phyloP scores from a whole-genome alignment of 768 basidiomycete species.

The Kwoniella dendrophila region DNA sequence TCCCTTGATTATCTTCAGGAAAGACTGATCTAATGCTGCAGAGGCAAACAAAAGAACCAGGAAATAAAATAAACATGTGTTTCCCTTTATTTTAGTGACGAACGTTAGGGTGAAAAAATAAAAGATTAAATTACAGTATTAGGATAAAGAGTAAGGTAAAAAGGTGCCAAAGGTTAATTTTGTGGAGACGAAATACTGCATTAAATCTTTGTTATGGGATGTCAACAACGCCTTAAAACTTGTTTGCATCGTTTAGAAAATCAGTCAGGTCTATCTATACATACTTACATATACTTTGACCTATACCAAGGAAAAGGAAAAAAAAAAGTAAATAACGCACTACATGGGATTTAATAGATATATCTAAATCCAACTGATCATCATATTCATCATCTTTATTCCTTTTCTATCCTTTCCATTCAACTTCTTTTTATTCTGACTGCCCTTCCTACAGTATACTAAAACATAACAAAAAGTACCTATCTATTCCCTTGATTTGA shows the following conservation, averaged over 20 bases:
- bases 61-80: constrained; percentile 9
- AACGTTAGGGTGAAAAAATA: constrained; percentile 2
- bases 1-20: background rate
- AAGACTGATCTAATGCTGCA: too few relatives aligned
- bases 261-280: too few relatives aligned
- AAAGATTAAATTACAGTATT: background rate
- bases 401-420: background rate
- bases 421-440: background rate
- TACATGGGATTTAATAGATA: constrained; percentile 3
- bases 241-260: constrained; percentile 6
- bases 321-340: constrained; percentile 13
- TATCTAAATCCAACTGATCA: constrained; percentile 5
- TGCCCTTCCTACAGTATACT: background rate
- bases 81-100: constrained; percentile 12
- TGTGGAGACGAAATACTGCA: background rate
- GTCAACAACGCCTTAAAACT: constrained; percentile 18
- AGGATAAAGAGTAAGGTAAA: background rate
- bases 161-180: background rate
- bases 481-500: background rate
- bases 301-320: background rate
- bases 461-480: background rate
- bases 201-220: constrained; percentile 1
- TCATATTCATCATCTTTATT: too few relatives aligned
- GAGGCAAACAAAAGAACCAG: background rate
- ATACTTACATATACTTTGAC: too few relatives aligned